Evolutionary conservation across 768 basidiomycete genomes (phyloP).

Genomic region (Rhodotorula graminis): DNA sequence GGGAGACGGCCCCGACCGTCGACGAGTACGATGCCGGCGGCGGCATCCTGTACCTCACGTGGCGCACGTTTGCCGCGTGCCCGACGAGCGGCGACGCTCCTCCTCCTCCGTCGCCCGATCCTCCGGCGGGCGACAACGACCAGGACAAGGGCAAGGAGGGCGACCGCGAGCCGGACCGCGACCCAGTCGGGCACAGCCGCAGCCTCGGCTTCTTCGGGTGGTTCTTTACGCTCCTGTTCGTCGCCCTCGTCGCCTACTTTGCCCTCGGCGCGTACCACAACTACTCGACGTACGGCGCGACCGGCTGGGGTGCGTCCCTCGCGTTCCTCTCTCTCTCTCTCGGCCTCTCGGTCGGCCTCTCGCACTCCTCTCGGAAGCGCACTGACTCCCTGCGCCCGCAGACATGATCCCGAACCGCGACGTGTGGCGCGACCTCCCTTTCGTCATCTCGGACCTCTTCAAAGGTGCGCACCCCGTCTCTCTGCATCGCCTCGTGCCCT

Average conservation of each 20-base stretch:
- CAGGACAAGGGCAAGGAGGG: conserved; percentile 37
- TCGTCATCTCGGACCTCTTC: conserved; percentile 27
- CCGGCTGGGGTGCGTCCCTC: conserved; percentile 51
- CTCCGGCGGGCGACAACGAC: conserved; percentile 1
- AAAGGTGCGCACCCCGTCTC: conserved; percentile 6
- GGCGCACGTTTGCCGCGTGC: conserved; percentile 63
- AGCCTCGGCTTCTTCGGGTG: conserved; percentile 57
- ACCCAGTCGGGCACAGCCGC: conserved; percentile 54
- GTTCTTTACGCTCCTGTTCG: conserved; percentile 74
- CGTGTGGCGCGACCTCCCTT: conserved; percentile 24
- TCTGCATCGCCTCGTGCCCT: not conserved
- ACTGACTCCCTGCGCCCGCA: not conserved
- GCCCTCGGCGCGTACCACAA: conserved; percentile 78
- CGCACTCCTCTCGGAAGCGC: not conserved
- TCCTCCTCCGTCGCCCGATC: conserved; percentile 8
- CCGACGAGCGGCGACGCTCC: conserved; percentile 44
- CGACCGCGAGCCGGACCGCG: conserved; percentile 25
- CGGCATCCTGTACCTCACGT: conserved; percentile 56
- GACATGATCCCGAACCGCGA: conserved; percentile 29
- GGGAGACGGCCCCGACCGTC: conserved; percentile 54
- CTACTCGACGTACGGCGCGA: conserved; percentile 78
- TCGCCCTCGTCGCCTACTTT: conserved; percentile 68
- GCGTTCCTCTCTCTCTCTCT: not conserved
- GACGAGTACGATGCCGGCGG: conserved; percentile 56
- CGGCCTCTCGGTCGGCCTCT: not conserved